Conservation (phyloP, 768 basidiomycete species). For the Serendipita sp. region DNA sequence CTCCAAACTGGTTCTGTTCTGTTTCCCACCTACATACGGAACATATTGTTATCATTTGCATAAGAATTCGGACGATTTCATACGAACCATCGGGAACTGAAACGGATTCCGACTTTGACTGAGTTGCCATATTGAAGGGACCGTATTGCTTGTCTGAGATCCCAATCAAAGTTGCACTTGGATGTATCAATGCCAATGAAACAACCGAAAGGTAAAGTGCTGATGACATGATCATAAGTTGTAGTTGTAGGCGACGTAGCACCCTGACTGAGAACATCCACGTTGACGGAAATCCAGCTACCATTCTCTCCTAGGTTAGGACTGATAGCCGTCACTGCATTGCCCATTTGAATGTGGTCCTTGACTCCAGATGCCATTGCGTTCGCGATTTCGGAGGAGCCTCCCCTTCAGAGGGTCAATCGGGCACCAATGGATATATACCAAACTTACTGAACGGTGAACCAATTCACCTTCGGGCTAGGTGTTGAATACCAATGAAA, state of each 20-base stretch:
- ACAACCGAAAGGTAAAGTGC: constrained; percentile 25
- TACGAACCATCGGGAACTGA: constrained; percentile 24
- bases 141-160: constrained; percentile 22
- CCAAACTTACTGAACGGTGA: neutral
- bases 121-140: constrained; percentile 23
- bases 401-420: neutral
- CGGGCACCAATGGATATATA: neutral
- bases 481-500: neutral
- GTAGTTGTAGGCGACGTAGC: neutral
- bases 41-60: too few species aligned
- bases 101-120: constrained; percentile 30
- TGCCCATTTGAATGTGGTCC: constrained; percentile 4
- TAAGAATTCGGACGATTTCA: too few species aligned
- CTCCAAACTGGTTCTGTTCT: constrained; percentile 1
- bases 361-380: neutral
- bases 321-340: neutral
- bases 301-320: neutral
- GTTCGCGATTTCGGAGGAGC: neutral
- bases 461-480: neutral
- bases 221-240: constrained; percentile 26
- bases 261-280: neutral
- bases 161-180: constrained; percentile 10
- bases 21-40: constrained; percentile 19
- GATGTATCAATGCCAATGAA: constrained; percentile 22
- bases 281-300: neutral